Evolutionary conservation across 768 basidiomycete species (phyloP), one percentile per base, ranked within the genome.

Genomic region (Russula vinacea): DNA sequence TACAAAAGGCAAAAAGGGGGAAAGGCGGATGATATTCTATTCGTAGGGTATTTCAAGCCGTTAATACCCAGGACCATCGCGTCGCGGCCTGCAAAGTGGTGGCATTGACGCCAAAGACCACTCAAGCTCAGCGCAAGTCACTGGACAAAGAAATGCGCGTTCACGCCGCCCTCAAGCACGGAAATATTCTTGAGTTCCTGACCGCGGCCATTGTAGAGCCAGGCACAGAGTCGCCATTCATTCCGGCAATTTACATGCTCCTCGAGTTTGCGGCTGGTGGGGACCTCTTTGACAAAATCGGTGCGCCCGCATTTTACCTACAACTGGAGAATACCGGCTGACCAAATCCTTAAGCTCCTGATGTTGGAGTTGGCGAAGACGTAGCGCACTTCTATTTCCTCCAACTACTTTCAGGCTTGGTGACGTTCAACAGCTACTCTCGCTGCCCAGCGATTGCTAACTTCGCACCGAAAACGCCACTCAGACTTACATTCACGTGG

Each of bases 251-350:
- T 24, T 99, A 98, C 72, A 92, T 99, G 82, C 77, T 98, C 22
- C 76, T 99, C 70, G 97, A 98, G 73, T 78, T 96, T 39, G 97
- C 96, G 0, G 86, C 86, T 1, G 95, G 94, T 24, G 97, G 97
- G 0, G 97, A 98, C 74, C 76, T 99, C 37, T 99, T 99, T 74
- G 97, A 99, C 75, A 99, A 98, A 79, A 99, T 99, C 57, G 91
- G 96, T 96, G 71, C 49, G 89, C 74, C 56, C 68, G 26, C 42
- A 55, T 56, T 33, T n/a, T 17, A 26, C 60, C 45, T 49, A 22
- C 56, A n/a, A 52, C 6, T 16, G 39, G 19, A 24, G 14, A 37
- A 58, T 42, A 37, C 53, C 42, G 50, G 60, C 8, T 19, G 32
- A 16, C 24, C 9, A 5, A 16, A 44, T 59, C 44, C 56, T 14